phyloP scores from a whole-genome alignment of 352 stramenopile species.

The Globisporangium lucens region DNA sequence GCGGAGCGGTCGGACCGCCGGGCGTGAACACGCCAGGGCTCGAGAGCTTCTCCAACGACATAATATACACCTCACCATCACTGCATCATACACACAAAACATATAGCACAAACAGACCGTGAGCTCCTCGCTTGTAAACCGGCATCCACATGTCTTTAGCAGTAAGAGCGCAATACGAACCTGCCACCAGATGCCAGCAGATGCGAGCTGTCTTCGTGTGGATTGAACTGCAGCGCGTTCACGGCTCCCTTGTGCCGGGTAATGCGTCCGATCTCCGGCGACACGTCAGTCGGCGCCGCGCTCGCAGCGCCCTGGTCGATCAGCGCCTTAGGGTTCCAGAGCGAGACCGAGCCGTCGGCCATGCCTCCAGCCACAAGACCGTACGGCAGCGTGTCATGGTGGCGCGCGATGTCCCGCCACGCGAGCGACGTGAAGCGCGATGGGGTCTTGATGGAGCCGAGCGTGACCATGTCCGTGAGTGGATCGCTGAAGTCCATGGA shows the following conservation, averaged over 20 bases:
- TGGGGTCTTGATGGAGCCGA: slow-evolving; percentile 88
- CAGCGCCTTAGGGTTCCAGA: slow-evolving; percentile 94
- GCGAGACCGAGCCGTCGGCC: slow-evolving; percentile 94
- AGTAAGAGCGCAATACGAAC: slow-evolving; percentile 13
- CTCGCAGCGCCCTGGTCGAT: slow-evolving; percentile 50
- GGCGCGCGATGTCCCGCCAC: slow-evolving; percentile 88
- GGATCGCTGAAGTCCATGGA: slow-evolving; percentile 88
- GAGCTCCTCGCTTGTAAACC: background rate
- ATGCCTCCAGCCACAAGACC: slow-evolving; percentile 96
- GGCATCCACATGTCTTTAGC: background rate
- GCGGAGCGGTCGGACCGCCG: slow-evolving; percentile 53
- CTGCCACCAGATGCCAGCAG: slow-evolving; percentile 91
- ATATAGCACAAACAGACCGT: background rate
- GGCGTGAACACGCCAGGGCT: slow-evolving; percentile 89
- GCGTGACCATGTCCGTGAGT: slow-evolving; percentile 59
- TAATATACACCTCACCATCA: slow-evolving; percentile 95
- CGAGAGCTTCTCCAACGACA: slow-evolving; percentile 90
- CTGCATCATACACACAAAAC: slow-evolving; percentile 24
- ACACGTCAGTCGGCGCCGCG: slow-evolving; percentile 27
- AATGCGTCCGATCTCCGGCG: slow-evolving; percentile 74
- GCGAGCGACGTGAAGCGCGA: slow-evolving; percentile 93
- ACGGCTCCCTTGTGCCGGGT: slow-evolving; percentile 88
- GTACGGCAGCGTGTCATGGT: slow-evolving; percentile 74
- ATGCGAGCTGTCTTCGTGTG: slow-evolving; percentile 89
- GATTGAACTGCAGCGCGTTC: slow-evolving; percentile 96